Base-by-base conservation (phyloP, 2,329 filamentous ascomycete genomes). In the Botrytis fabae region DNA sequence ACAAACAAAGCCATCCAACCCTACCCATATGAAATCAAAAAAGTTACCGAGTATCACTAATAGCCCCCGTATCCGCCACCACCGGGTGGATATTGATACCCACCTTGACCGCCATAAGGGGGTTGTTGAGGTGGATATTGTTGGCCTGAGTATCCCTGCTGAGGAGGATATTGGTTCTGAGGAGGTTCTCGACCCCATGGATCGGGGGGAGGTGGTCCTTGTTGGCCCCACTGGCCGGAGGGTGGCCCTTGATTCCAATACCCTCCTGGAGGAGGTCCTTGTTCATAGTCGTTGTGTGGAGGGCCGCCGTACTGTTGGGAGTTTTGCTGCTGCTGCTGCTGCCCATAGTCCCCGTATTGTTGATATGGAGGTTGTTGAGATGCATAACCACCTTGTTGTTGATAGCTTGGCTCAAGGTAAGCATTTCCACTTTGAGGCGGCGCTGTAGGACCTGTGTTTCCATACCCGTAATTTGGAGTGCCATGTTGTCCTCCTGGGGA, bases 391-490 rank as follows among this genome's bases (percentile, higher is more conserved):
- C 75, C 73, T 25, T 70, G 70, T 69, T 75, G 73, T 22, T 72
- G 66, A 44, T 74, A 74, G 35, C 69, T 75, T 25, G 77, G 75
- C 68, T 71, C 74, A 28, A 78, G 73, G 74, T 80, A 78, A 1
- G 35, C n/a, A 68, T 35, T 61, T 9, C 75, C 76, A 59, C 76
- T 75, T n/a, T 75, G 76, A 28, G 74, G 72, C 65, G 76, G 71
- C 38, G 73, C 72, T 42, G 73, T 73, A 38, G 75, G 73, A 6
- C 76, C 66, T 12, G 64, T 22, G 69, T 78, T 78, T 61, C 78
- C 74, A 64, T 79, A 78, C 4, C 78, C 78, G 48, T 78, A 81
- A 35, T 76, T 73, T 46, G 79, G 77, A 28, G 76, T 75, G 28
- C 77, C 74, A 16, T 73, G 71, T 25, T 69, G 59, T 22, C 35